A percentile compares a stretch with the other conserved stretches of the same genome.
Evolutionary conservation across 1,284 basidiomycete genomes (phyloP).

Genomic region (Ceratobasidium sp.): DNA sequence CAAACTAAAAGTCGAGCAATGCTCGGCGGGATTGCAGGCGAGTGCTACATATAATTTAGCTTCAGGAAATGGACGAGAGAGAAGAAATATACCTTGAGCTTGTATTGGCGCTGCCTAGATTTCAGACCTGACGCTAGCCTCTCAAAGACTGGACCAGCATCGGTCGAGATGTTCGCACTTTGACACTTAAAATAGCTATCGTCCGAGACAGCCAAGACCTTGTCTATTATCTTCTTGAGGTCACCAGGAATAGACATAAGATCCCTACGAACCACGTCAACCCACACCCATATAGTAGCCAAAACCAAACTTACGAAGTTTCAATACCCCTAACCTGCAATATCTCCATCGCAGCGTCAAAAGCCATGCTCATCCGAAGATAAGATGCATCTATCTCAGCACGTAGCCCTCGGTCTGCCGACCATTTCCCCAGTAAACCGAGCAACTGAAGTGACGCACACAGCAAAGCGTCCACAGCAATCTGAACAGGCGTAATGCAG

Average conservation of each 20-base stretch:
- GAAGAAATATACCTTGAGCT: slow-evolving; percentile 11
- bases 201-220: neutral
- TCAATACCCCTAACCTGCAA: slow-evolving; percentile 1
- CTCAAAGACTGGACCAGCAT: neutral
- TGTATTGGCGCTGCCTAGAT: slow-evolving; percentile 12
- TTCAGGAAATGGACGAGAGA: neutral
- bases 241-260: neutral
- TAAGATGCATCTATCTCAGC: no score
- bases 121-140: slow-evolving; percentile 2
- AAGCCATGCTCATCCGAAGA: slow-evolving; percentile 5
- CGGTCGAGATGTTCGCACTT: neutral
- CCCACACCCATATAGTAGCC: neutral
- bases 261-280: slow-evolving; percentile 3
- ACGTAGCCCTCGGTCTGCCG: neutral
- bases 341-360: slow-evolving; percentile 9
- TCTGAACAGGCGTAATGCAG: slow-evolving; percentile 1
- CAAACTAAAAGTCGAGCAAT: slow-evolving; percentile 94
- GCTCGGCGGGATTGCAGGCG: slow-evolving; percentile 78
- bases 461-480: slow-evolving; percentile 1
- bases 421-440: slow-evolving; percentile 12
- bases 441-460: slow-evolving; percentile 11
- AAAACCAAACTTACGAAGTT: no score
- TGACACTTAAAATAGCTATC: neutral
- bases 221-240: neutral
- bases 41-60: neutral